A percentile compares a stretch with the other conserved stretches of the same genome.
Evolutionary conservation across 2,329 filamentous ascomycete genomes (phyloP).

Genomic region (Cladosporium velox): DNA sequence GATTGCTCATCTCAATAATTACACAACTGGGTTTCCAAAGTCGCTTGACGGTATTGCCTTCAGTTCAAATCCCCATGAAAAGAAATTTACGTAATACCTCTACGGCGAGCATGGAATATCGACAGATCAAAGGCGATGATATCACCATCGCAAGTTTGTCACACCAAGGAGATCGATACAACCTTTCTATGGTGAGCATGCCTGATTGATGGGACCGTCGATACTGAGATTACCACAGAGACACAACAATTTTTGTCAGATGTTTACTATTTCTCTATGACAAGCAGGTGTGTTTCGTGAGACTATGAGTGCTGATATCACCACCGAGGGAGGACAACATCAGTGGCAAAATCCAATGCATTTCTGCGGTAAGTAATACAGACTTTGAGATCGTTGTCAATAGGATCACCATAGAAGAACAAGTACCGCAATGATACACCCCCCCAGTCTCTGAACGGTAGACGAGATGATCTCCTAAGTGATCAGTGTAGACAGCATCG

Average conservation of each 20-base stretch:
- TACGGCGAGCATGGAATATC: not conserved
- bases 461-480: not conserved
- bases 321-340: not conserved
- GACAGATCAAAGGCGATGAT: not conserved
- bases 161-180: not conserved
- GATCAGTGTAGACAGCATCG: not conserved
- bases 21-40: not conserved
- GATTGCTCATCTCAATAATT: not conserved
- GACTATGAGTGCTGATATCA: not conserved
- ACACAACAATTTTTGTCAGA: not conserved
- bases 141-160: not conserved
- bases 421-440: not conserved
- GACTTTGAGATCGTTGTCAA: not conserved
- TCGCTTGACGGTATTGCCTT: not conserved
- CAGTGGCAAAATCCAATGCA: not conserved
- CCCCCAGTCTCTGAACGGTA: not conserved
- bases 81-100: not conserved
- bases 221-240: not conserved
- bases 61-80: not conserved
- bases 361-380: not conserved
- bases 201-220: not conserved
- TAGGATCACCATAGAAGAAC: not conserved
- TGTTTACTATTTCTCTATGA: not conserved
- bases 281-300: not conserved
- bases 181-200: not conserved